Evolutionary conservation across 2,329 filamentous ascomycete genomes (phyloP), one percentile per base, ranked within the genome.

Genomic region (Corniculantispora saksenae): DNA sequence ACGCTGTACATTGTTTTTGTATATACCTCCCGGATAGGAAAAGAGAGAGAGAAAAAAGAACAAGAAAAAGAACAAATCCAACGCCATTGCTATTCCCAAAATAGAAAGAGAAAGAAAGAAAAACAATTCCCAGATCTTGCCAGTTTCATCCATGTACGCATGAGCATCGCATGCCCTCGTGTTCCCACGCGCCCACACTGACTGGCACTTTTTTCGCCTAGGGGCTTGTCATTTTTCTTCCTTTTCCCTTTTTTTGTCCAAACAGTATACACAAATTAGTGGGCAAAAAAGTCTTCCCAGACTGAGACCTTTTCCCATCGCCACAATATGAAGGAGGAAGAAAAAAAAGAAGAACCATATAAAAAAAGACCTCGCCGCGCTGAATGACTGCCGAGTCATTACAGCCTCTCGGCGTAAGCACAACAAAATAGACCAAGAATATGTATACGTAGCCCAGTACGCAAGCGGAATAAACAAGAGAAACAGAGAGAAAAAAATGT

Each of bases 391-490:
- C 32, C 32, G 5, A 32, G 32, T 32, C 32, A 32, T 48, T 17
- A 23, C 23, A n/a, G 40, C 29, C 57, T 12, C 12, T n/a, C 27
- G 19, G 2, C 25, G 5, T n/a, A 38, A 38, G 47, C 9, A 56
- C 19, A 43, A 43, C 9, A 19, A 27, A 57, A 62, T 29, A 50
- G 29, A 57, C 53, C 61, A 48, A 63, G 40, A 48, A 57, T 56
- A 56, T 56, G 60, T 63, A 63, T 50, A 56, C 61, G 61, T 57
- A 63, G 17, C 53, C 53, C 61, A 63, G 61, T 63, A 63, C 61
- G 61, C 47, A 56, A 43, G 8, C 21, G 8, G 13, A 50, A 40
- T 40, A n/a, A 51, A 53, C 29, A 63, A 61, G 19, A 54, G 3
- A 58, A 40, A 45, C 25, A 47, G 12, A 27, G 19, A 29, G 1